These are phyloP conservation scores for Gyrodon lividus DNA, from an alignment of 768 basidiomycete species.

Conservation along the genomic window DNA sequence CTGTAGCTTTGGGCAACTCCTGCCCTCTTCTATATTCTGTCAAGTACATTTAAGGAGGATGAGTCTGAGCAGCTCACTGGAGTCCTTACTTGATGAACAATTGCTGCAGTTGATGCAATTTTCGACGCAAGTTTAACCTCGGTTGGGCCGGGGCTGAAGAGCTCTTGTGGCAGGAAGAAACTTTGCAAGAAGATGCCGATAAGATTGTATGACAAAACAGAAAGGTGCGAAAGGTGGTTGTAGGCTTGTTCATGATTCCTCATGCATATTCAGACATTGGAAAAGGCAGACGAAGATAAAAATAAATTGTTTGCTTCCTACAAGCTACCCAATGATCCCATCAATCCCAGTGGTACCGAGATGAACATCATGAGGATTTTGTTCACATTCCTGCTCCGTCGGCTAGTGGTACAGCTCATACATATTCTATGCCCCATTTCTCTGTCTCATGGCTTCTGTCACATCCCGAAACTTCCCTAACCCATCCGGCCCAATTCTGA, in stretches of 20 bases:
- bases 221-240: conserved; percentile 26
- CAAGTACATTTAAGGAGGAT: conserved; percentile 48
- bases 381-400: conserved; percentile 63
- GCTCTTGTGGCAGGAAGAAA: conserved; percentile 46
- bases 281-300: conserved; percentile 46
- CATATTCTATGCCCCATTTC: background rate
- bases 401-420: conserved; percentile 48
- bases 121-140: conserved; percentile 47
- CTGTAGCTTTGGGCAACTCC: too few species aligned
- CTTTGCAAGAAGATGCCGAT: conserved; percentile 39
- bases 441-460: conserved; percentile 21
- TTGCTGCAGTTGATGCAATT: conserved; percentile 54
- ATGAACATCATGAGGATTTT: conserved; percentile 64
- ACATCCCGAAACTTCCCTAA: too few species aligned
- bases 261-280: conserved; percentile 7
- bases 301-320: conserved; percentile 37
- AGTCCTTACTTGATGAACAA: conserved; percentile 56
- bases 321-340: conserved; percentile 55
- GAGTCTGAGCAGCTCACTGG: conserved; percentile 62
- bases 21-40: too few species aligned
- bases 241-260: background rate
- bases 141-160: conserved; percentile 73
- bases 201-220: conserved; percentile 36
- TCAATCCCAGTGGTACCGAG: conserved; percentile 33
- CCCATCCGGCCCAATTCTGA: too few species aligned